Base-by-base conservation (phyloP, 495 filamentous ascomycete species). In the Aspergillus panamensis region DNA sequence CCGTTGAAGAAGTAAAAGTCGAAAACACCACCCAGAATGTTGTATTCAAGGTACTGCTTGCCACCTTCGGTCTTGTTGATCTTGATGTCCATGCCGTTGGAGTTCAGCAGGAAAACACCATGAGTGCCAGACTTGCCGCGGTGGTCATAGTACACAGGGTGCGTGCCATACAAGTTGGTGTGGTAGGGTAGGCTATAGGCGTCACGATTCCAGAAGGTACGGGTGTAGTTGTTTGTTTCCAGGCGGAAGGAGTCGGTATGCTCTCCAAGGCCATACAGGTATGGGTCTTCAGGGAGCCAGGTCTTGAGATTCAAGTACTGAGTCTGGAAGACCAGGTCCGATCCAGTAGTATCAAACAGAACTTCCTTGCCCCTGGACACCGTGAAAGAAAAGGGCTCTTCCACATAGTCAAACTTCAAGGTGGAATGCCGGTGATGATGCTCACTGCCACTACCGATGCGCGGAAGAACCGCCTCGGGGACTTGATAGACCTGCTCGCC, bases 1-100 rank as follows among this genome's bases (percentile, higher is more conserved):
- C 91, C 91, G 50, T 86, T 79, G 17, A 94, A 66, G 73, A 95
- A 93, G 72, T 93, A 94, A 44, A 96, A 84, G 69, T 96, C 91
- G 9, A 96, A 58, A 14, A 94, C 79, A 25, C 91, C 91, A 42
- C 90, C 89, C 1, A 95, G 73, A 19, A 82, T 83, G 64, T 94
- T 92, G 75, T 93, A 96, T 72, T 95, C 88, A 31, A 96, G 79
- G 60, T 87, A 93, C 64, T 92, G 88, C 8, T 82, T 81, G 0
- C 77, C 80, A 19, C 77, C 70, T 31, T 74, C 71, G 12, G 78
- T 81, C 61, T 85, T 82, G 69, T 90, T 80, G 75, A 95, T 87
- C 62, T 88, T 87, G 74, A 96, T 78, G 59, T 96, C 91, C 88
- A 95, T 93, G 13, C 90, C 91, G 64, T 92, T 90, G 40, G 84